Base-by-base conservation (phyloP, 179 eudicot genomes). In the Heliamphora pulchella region DNA sequence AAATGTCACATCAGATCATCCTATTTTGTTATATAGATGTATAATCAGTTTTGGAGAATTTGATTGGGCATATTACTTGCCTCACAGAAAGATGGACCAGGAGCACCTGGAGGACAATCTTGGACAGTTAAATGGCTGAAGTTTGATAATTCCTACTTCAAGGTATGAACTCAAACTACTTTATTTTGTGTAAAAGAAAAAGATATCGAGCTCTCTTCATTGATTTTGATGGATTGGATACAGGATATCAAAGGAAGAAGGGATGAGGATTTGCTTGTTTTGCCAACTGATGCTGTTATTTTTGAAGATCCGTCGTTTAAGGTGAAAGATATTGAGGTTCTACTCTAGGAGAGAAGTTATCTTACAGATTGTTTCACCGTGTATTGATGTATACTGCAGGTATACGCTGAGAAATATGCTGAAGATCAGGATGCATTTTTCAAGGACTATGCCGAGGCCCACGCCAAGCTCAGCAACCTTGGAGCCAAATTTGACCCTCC, bases 51-150 rank as follows among this genome's bases (percentile, higher is more conserved):
- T 68, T 69, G 62, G 57, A 59, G 63, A 59, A 46, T 77, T 48
- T 46, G 48, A 59, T 18, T 63, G 4, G 31, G 41, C 66, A 18
- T 58, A 65, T 50, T 53, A 46, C 2, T 84, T 79, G 22, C 79
- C 48, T 86, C 72, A 76, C 93, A 95, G 98, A 95, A 95, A 92
- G 97, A 92, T 75, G 98, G 98, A 71, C 98, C 98, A 22, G 98
- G 98, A 84, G 94, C 97, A 61, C 98, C 98, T 70, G 98, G 98
- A 77, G 98, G 98, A 65, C 98, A 93, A 75, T 95, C 98, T 64
- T 95, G 98, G 98, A 95, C 98, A 48, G 90, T 53, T 51, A 87
- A 95, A 82, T 95, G 98, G 98, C 88, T 95, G 80, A 92, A 94
- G 87, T 95, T 95, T 86, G 98, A 95, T 84, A 95, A 95, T 78